Percentiles rank a stretch among this genome's conserved stretches.
Evolutionary conservation across 208 protist species (phyloP).

Genomic region (Endotrypanum monterogeii): DNA sequence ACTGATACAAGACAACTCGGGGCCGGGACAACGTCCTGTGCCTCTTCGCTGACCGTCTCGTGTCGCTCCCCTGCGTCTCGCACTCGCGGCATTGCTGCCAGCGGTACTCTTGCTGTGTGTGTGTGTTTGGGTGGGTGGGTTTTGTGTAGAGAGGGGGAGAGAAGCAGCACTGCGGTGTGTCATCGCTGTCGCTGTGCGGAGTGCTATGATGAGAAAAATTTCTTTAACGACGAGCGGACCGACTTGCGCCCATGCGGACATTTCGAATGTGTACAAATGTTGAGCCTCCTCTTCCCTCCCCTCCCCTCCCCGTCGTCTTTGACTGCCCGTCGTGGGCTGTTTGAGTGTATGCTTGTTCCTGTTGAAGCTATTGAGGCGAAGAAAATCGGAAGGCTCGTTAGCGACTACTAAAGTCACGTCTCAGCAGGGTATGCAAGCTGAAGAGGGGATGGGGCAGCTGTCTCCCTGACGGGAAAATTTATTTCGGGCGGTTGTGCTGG

Average conservation of each 20-base stretch:
- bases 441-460: too few species aligned
- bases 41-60: neutral
- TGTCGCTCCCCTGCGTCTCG: neutral
- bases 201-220: conserved; percentile 1
- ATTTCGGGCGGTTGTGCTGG: too few species aligned
- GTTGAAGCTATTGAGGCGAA: too few species aligned
- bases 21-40: neutral
- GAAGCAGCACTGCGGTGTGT: neutral
- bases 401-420: too few species aligned
- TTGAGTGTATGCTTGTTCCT: neutral
- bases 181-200: neutral
- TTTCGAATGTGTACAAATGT: conserved; percentile 15
- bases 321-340: too few species aligned
- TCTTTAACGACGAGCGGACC: conserved; percentile 13
- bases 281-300: neutral
- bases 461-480: too few species aligned
- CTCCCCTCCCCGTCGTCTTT: neutral
- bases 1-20: neutral
- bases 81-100: too few species aligned
- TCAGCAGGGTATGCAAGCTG: too few species aligned
- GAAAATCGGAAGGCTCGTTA: too few species aligned
- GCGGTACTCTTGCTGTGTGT: neutral
- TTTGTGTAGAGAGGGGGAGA: too few species aligned
- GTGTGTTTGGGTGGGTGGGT: neutral
- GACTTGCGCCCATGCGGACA: conserved; percentile 9